Evolutionary conservation across 768 basidiomycete species (phyloP).

Genomic region (Russula sp.): DNA sequence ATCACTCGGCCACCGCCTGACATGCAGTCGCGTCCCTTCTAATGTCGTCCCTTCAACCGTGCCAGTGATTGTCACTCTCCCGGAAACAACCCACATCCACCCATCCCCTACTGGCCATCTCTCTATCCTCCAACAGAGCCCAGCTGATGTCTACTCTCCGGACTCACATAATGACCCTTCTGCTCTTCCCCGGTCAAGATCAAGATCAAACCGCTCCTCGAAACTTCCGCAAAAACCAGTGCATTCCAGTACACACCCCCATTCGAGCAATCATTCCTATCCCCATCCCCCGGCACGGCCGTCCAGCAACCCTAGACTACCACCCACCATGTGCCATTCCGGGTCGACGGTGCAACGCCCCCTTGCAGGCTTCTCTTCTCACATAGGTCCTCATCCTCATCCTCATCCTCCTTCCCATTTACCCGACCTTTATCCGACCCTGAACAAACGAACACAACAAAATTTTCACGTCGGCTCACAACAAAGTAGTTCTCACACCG

Average conservation of each 20-base stretch:
- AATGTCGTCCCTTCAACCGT: constrained; percentile 16
- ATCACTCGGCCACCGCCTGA: constrained; percentile 31
- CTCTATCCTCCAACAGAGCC: background rate
- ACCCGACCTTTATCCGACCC: too few species aligned
- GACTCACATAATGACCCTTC: constrained; percentile 12
- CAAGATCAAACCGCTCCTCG: constrained; percentile 25
- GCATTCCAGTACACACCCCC: constrained; percentile 18
- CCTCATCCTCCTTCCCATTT: too few species aligned
- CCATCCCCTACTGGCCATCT: constrained; percentile 22
- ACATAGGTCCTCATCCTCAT: background rate
- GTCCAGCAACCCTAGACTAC: background rate
- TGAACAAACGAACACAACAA: too few species aligned
- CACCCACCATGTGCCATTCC: constrained; percentile 17
- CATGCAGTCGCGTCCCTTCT: constrained; percentile 22
- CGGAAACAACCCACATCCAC: constrained; percentile 29
- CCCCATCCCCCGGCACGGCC: constrained; percentile 4
- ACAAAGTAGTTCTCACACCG: constrained; percentile 5
- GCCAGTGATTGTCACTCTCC: constrained; percentile 14
- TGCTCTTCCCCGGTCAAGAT: constrained; percentile 4
- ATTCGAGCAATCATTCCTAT: constrained; percentile 21
- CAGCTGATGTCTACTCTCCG: constrained; percentile 3
- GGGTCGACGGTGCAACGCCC: constrained; percentile 18
- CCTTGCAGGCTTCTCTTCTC: constrained; percentile 13
- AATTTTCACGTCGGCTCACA: constrained; percentile 11
- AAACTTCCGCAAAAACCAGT: constrained; percentile 6